Base-by-base conservation (phyloP, 352 stramenopile genomes). In the Pythium vanterpoolii region DNA sequence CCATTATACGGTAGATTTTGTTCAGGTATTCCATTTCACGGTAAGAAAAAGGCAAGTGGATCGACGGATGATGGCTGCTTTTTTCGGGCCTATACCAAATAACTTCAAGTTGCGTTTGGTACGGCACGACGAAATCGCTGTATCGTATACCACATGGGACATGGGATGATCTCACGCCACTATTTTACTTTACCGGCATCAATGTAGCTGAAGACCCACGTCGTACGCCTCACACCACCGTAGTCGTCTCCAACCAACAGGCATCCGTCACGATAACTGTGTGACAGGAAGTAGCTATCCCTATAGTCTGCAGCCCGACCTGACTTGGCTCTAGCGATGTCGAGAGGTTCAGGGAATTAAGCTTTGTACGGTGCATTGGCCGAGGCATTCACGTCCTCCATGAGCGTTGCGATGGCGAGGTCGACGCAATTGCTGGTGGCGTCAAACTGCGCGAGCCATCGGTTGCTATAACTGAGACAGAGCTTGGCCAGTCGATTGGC, bases 401-500 rank as follows among this genome's bases (percentile, higher is more conserved):
- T 85, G 5, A 90, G 62, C 19, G 79, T 89, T 21, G 79, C 74
- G 33, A 90, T 87, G 18, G 79, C 83, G 9, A 87, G 66, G 10
- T 77, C 75, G 0, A 80, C 72, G 39, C 74, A 88, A 27, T 89
- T 75, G 72, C 92, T 91, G 13, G 92, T 97, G 6, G 75, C 74
- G 65, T 98, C 87, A 50, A 98, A 95, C 55, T 89, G 77, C 9
- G 78, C 54, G 18, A 97, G 74, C 83, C 88, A 98, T 6, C 90
- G 82, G 44, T 96, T 97, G 66, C 82, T 94, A 62, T 97, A 96
- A 60, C 87, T 94, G 9, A 97, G 76, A 54, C 89, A 97, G 11
- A 98, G 75, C 31, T 80, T 83, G 5, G 92, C 92, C 5, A 98
- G 75, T 33, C 89, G 71, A 46, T 95, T 79, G 10, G 89, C 87